Evolutionary conservation across 2,329 filamentous ascomycete species (phyloP).

Genomic region (Fusarium paranaense): DNA sequence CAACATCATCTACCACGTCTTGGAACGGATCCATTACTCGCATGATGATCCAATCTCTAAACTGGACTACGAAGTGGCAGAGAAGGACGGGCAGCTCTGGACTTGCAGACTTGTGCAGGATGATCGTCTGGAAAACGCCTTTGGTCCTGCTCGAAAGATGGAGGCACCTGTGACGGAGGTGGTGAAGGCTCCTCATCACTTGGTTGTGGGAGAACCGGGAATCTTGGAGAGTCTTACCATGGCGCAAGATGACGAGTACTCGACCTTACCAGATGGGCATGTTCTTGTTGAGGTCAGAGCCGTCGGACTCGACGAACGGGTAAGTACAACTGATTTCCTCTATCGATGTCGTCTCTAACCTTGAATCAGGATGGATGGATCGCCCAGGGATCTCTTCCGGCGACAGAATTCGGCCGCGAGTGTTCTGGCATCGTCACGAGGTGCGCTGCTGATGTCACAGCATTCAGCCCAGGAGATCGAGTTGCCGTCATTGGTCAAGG

Average conservation of each 20-base stretch:
- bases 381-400: slow-evolving; percentile 35
- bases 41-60: slow-evolving; percentile 37
- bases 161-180: slow-evolving; percentile 20
- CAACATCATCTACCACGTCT: slow-evolving; percentile 28
- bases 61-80: slow-evolving; percentile 39
- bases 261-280: slow-evolving; percentile 16
- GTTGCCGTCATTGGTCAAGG: slow-evolving; percentile 37
- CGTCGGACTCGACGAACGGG: slow-evolving; percentile 34
- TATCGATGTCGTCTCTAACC: slow-evolving; percentile 19
- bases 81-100: slow-evolving; percentile 40
- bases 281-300: slow-evolving; percentile 37
- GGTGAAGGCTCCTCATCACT: slow-evolving; percentile 19
- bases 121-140: slow-evolving; percentile 27
- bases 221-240: slow-evolving; percentile 36
- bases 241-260: slow-evolving; percentile 28
- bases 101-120: slow-evolving; percentile 38
- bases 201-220: slow-evolving; percentile 35
- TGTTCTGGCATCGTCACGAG: slow-evolving; percentile 31
- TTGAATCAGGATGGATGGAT: slow-evolving; percentile 22
- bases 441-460: slow-evolving; percentile 25
- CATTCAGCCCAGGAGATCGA: slow-evolving; percentile 31
- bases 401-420: slow-evolving; percentile 36
- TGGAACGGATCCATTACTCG: slow-evolving; percentile 36
- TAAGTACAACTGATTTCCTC: slow-evolving; percentile 9
- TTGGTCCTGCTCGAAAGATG: slow-evolving; percentile 35